Conservation (phyloP, 176 grass and related monocot species). For the Triticum timopheevii region DNA sequence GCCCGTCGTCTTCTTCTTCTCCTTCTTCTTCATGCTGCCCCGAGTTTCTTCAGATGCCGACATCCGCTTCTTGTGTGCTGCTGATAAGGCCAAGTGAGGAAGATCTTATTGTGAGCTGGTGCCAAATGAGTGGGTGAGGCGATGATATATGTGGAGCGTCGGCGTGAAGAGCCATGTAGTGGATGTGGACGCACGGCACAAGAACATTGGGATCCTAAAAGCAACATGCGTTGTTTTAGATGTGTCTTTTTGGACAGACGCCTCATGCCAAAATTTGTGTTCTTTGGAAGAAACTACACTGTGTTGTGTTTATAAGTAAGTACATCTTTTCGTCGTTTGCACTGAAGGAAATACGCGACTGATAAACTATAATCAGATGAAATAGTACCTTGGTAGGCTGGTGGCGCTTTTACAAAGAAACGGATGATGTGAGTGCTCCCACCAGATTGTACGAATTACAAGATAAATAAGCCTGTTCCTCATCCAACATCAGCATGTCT, state of each 20-base stretch:
- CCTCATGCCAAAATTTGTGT: too few species aligned
- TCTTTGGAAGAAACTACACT: too few species aligned
- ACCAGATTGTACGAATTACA: too few species aligned
- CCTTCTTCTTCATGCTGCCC: conserved; percentile 34
- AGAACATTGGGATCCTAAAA: background rate
- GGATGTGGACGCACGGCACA: background rate
- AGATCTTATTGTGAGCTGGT: background rate
- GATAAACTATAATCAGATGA: too few species aligned
- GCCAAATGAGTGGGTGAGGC: background rate
- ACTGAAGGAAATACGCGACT: too few species aligned
- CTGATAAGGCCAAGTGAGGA: background rate
- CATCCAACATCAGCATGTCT: background rate
- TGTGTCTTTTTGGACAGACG: background rate
- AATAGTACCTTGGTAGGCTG: too few species aligned
- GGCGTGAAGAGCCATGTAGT: background rate
- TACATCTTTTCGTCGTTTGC: too few species aligned
- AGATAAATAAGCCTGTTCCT: too few species aligned
- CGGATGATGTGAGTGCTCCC: too few species aligned
- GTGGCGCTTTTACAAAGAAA: too few species aligned
- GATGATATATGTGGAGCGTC: conserved; percentile 6
- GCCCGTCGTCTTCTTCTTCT: conserved; percentile 27
- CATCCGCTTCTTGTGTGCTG: too few species aligned
- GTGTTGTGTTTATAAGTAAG: too few species aligned
- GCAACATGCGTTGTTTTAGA: background rate
- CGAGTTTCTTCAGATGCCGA: background rate